phyloP scores from a whole-genome alignment of 2,329 filamentous ascomycete genomes.

The Sclerotinia borealis region DNA sequence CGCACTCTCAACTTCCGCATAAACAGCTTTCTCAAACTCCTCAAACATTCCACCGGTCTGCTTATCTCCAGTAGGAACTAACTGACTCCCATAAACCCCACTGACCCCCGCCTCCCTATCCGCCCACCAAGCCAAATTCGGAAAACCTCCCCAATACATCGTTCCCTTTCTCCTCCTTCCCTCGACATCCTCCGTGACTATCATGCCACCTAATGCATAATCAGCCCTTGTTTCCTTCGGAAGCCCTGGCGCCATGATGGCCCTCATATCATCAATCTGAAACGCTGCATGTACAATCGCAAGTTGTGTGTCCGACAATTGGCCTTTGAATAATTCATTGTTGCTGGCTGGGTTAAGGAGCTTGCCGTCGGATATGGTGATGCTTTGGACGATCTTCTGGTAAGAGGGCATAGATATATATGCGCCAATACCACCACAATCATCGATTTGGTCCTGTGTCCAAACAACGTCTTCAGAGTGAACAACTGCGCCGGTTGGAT shows the following conservation, averaged over 20 bases:
- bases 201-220: slow-evolving; percentile 8
- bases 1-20: slow-evolving; percentile 20
- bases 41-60: slow-evolving; percentile 32
- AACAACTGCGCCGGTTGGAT: not conserved
- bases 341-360: slow-evolving; percentile 9
- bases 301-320: not conserved
- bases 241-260: not conserved
- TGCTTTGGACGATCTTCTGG: slow-evolving; percentile 14
- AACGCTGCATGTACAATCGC: not conserved
- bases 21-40: slow-evolving; percentile 38
- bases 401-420: slow-evolving; percentile 6
- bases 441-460: not conserved
- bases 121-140: slow-evolving; percentile 43
- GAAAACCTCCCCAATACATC: slow-evolving; percentile 38
- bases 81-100: slow-evolving; percentile 39
- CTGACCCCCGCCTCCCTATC: slow-evolving; percentile 37
- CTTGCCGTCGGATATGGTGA: slow-evolving; percentile 12
- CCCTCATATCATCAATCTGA: not conserved
- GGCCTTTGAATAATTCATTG: slow-evolving; percentile 14
- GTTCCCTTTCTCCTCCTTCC: slow-evolving; percentile 8
- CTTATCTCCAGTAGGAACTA: slow-evolving; percentile 38
- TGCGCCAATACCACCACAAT: slow-evolving; percentile 10
- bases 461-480: not conserved
- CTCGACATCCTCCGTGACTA: slow-evolving; percentile 4
- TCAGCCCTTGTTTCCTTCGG: not conserved